Percentiles rank a stretch among this genome's conserved stretches.
Conservation (phyloP, 1,284 basidiomycete species). For the Apiotrichum gracile region DNA sequence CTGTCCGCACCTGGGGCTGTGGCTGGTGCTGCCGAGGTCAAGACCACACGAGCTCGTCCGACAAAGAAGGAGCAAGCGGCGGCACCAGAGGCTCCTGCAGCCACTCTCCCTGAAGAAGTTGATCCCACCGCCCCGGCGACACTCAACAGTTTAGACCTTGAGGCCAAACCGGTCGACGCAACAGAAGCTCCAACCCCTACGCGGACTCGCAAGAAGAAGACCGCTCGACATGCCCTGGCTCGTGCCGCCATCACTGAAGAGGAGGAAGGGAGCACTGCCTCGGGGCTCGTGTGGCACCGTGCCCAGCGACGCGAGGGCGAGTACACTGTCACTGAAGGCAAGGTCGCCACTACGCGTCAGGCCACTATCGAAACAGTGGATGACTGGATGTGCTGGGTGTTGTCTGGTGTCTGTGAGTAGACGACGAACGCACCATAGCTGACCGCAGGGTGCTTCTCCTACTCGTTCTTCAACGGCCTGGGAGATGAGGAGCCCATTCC, state of each 20-base stretch:
- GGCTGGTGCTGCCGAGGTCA: constrained; percentile 33
- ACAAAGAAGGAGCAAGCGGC: constrained; percentile 1
- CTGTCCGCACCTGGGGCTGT: constrained; percentile 39
- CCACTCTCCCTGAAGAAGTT: background rate
- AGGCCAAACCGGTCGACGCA: background rate
- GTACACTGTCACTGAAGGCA: constrained; percentile 6
- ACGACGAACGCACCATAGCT: background rate
- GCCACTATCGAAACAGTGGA: constrained; percentile 55
- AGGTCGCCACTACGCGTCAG: background rate
- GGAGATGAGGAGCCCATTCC: constrained; percentile 6
- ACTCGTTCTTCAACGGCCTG: constrained; percentile 26
- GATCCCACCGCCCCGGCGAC: background rate
- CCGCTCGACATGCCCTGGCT: constrained; percentile 34
- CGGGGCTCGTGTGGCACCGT: constrained; percentile 25
- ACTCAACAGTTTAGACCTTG: constrained; percentile 2
- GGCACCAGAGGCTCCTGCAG: background rate
- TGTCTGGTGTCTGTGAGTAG: constrained; percentile 83
- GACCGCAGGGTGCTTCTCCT: constrained; percentile 29
- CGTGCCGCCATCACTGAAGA: constrained; percentile 33
- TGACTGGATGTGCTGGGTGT: constrained; percentile 92
- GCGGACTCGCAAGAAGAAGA: constrained; percentile 21
- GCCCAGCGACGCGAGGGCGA: constrained; percentile 16
- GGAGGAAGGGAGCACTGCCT: constrained; percentile 25
- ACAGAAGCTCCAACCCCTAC: no score
- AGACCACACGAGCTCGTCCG: background rate